Evolutionary conservation across 352 stramenopile species (phyloP), one percentile per base, ranked within the genome.

Genomic region (Globisporangium orthogonon): DNA sequence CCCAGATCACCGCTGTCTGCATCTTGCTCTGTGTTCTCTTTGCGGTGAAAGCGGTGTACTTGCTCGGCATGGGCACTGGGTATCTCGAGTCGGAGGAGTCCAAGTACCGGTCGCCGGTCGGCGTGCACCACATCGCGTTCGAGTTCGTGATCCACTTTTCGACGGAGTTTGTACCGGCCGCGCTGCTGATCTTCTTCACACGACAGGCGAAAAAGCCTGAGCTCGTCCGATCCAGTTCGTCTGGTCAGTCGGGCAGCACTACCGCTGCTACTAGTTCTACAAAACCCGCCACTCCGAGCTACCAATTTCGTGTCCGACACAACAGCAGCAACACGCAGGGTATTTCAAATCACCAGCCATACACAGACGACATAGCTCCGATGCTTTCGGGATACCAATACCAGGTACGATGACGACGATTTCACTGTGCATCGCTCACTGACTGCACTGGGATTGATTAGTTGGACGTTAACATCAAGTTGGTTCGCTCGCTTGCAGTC

Each of bases 1-100:
- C 31, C 1, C 56, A 91, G 82, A 90, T 92, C 66, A 87, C 78
- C 45, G 75, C 70, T 39, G 79, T 92, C 17, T 92, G 83, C 39
- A 74, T 86, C 54, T 55, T 92, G 31, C 60, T 89, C 11, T 87
- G 78, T 51, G 70, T 90, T 10, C 58, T 92, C 17, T 92, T 92
- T 49, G 62, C 67, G 15, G 71, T 70, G 41, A 89, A 88, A 54
- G 71, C 71, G 6, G 59, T 88, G 50, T 92, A 90, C 52, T 65
- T 90, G 50, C 66, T 89, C 11, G 74, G 78, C n/a, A 86, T 89
- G 65, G 78, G 79, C 57, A 80, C 67, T 2, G 78, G 77, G 5
- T 66, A 76, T 40, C 69, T 90, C 58, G 65, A 74, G 37, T 88
- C 82, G 10, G 71, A 86, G 17, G 73, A 89, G 58, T 66, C 74